Evolutionary conservation across 352 stramenopile genomes (phyloP), one percentile per base, ranked within the genome.

Genomic region (Hyaloperonospora brassicae): DNA sequence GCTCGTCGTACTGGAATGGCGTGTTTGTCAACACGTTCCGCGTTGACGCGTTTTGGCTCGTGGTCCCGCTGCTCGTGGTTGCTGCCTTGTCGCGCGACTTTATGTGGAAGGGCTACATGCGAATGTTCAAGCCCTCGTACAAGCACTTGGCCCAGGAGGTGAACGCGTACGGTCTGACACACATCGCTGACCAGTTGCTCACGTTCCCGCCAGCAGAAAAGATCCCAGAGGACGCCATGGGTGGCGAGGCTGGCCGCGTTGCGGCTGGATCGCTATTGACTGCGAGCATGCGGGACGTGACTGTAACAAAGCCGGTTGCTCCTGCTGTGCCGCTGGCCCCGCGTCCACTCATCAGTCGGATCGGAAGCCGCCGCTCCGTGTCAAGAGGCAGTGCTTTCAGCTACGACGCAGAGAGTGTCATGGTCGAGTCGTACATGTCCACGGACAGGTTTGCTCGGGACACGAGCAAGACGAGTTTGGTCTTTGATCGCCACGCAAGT

Each of bases 371-470:
- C n/a, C 52, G 55, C 22, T 72, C 64, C 0, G 44, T 55, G 5
- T 76, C 70, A 24, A 77, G 84, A 45, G 84, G 84, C 44, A 88
- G 71, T 47, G 84, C 84, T 4, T 94, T 94, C 64, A 93, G 84
- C 59, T 94, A 94, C 68, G 84, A 94, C 34, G 82, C 84, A 21
- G 84, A 94, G 55, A 88, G 78, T 68, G 79, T 94, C 38, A 93
- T 94, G 84, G 84, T 91, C 24, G 80, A 93, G 62, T 89, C 81
- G 27, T 94, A 89, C 67, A 88, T 94, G 70, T 77, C 82, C 0
- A 87, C 77, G 6, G 75, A 93, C 50, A 69, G 81, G 5, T 87
- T 83, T 56, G 62, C 59, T 12, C 66, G 58, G 30, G 66, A 72
- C 13, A 51, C 62, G 1, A 74, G 73, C 49, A 77, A 69, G n/a